Base-by-base conservation (phyloP, 139 green algal genomes). In the Chlamydomonas incerta region DNA sequence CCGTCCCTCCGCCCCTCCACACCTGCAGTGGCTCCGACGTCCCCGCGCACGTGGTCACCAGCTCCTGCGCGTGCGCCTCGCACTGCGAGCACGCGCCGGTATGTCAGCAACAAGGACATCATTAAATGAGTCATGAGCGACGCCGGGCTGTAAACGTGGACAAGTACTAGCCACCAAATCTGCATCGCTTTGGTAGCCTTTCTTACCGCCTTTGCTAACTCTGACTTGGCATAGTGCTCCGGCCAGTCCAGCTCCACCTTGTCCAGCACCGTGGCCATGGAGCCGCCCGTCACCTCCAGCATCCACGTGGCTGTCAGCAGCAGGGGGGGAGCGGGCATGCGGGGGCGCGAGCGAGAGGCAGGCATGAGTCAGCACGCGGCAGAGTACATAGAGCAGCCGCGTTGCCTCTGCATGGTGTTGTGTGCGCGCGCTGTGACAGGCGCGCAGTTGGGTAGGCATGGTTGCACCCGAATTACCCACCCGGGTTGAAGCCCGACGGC, bases 291-390 rank as follows among this genome's bases (percentile, higher is more conserved):
- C 28, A 95, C 89, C 60, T 96, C 93, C 55, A 97, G 90, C 94
- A 97, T 96, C 95, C 95, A 97, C 23, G 93, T 97, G 77, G 95
- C 93, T 33, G 75, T 1, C 29, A 34, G 35, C 34, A 65, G 24
- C 34, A 24, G 13, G 71, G 46, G 20, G 33, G 67, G 71, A 46
- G 41, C 1, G 34, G 37, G 15, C n/a, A n/a, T n/a, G n/a, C n/a
- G 34, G 35, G 69, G 18, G 69, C 4, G 69, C 34, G 34, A 35
- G 34, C 14, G 34, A 35, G 13, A 20, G 69, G 37, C 34, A 35
- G 69, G 41, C 14, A 31, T 47, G 67, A 46, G 24, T 15, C 68
- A n/a, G n/a, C n/a, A n/a, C n/a, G n/a, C n/a, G n/a, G n/a, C n/a
- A n/a, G n/a, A n/a, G n/a, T n/a, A n/a, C n/a, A n/a, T n/a, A n/a